Conservation (phyloP, 805 yeast genomes). For the Metschnikowia bowlesiae region DNA sequence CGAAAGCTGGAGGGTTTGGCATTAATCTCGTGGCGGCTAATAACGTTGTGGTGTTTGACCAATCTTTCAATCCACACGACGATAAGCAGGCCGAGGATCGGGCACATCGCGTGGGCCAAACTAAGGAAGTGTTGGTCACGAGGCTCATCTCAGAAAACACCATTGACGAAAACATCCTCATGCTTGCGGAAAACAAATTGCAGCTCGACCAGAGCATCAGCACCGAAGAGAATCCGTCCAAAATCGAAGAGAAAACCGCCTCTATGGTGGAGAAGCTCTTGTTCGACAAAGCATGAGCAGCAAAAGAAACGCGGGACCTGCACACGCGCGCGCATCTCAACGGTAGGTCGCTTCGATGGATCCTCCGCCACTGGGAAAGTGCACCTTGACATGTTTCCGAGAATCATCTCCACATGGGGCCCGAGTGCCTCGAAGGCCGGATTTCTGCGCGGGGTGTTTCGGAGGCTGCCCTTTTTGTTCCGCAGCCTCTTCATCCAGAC, state of each 20-base stretch:
- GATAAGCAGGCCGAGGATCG: conserved; percentile 98
- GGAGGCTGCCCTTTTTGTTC: neutral
- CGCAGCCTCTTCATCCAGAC: conserved; percentile 65
- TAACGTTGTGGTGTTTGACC: conserved; percentile 85
- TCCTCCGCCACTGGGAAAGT: conserved; percentile 3
- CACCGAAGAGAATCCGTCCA: conserved; percentile 36
- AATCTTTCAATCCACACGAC: conserved; percentile 96
- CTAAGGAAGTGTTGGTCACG: conserved; percentile 72
- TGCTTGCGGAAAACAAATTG: conserved; percentile 83
- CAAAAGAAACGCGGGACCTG: conserved; percentile 2
- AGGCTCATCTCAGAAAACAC: conserved; percentile 70
- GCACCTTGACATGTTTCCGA: neutral
- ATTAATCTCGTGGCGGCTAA: conserved; percentile 95
- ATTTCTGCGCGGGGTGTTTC: neutral
- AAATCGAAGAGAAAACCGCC: conserved; percentile 49
- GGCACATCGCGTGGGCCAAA: conserved; percentile 96
- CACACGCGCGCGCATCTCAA: neutral
- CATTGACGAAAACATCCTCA: conserved; percentile 84
- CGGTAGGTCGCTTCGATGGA: conserved; percentile 5
- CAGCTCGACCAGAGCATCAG: conserved; percentile 73
- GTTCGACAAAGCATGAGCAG: conserved; percentile 23
- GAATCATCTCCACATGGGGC: neutral
- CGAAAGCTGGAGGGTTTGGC: conserved; percentile 99
- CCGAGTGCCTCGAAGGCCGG: neutral
- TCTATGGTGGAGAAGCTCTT: conserved; percentile 48